Conservation (phyloP, 352 stramenopile genomes). For the Globisporangium irregulare region DNA sequence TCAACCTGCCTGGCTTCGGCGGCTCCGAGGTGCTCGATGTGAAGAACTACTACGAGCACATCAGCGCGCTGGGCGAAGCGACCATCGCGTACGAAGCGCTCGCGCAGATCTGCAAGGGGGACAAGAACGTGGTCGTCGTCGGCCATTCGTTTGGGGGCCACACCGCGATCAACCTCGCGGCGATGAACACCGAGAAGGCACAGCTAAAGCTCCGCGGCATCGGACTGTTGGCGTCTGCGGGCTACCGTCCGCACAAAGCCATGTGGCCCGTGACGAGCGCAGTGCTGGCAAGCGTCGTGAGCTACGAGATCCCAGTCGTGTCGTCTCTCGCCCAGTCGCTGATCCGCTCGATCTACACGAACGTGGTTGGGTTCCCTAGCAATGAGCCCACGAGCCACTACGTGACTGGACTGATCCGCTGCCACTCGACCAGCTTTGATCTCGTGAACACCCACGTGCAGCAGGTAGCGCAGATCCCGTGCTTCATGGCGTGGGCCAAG, state of each 20-base stretch:
- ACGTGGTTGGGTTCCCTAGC: constrained; percentile 40
- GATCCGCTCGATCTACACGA: constrained; percentile 42
- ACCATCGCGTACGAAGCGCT: constrained; percentile 44
- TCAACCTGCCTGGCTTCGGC: constrained; percentile 65
- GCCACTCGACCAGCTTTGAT: constrained; percentile 42
- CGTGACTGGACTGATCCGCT: constrained; percentile 45
- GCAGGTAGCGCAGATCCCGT: constrained; percentile 27
- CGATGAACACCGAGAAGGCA: constrained; percentile 28
- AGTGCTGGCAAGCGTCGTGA: background rate
- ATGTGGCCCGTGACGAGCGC: constrained; percentile 19
- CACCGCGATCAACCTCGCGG: constrained; percentile 44
- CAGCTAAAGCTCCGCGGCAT: constrained; percentile 40
- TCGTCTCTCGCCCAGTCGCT: constrained; percentile 9
- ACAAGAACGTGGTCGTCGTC: constrained; percentile 14
- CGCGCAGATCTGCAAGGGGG: constrained; percentile 25
- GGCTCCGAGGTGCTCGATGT: constrained; percentile 37
- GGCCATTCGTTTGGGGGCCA: constrained; percentile 18
- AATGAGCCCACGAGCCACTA: constrained; percentile 43
- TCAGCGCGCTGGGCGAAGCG: constrained; percentile 31
- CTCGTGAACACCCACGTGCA: constrained; percentile 31
- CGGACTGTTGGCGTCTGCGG: constrained; percentile 45
- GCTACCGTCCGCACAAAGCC: constrained; percentile 42
- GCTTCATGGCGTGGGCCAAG: constrained; percentile 53
- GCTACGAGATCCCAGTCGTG: background rate
- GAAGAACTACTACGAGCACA: constrained; percentile 42